Conservation (phyloP, 768 basidiomycete genomes). For the Tricholoma hemisulphureum region DNA sequence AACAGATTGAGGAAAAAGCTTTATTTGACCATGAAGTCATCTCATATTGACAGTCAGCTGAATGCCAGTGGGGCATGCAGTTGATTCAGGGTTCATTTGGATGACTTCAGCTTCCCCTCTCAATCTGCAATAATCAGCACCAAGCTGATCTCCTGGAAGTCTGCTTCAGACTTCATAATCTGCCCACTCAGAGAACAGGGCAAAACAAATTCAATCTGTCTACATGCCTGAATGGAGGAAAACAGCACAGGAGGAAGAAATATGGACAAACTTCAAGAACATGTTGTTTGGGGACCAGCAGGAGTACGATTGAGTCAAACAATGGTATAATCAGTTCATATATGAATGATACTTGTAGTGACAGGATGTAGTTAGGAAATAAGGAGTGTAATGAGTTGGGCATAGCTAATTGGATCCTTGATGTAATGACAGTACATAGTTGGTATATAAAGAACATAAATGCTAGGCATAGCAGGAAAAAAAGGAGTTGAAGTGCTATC, state of each 20-base stretch:
- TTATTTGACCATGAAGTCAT: background rate
- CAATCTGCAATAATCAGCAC: background rate
- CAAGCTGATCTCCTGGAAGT: background rate
- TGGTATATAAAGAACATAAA: too few species aligned
- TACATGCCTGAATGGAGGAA: background rate
- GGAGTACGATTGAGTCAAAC: background rate
- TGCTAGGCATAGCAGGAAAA: too few species aligned
- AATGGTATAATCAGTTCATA: background rate
- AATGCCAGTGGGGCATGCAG: background rate
- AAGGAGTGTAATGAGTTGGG: background rate
- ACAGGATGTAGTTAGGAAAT: too few species aligned
- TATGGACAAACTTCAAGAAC: background rate
- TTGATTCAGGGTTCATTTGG: background rate
- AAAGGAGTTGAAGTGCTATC: too few species aligned
- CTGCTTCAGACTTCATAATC: background rate
- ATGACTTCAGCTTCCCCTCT: background rate
- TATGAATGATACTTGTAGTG: background rate
- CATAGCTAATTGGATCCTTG: too few species aligned
- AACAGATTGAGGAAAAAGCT: background rate
- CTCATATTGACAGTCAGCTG: background rate
- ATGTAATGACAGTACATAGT: background rate
- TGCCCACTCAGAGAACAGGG: background rate
- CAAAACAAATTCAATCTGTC: background rate
- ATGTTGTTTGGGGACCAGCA: background rate
- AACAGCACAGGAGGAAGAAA: background rate